phyloP scores from a whole-genome alignment of 371 early-diverging fungal genomes.

The Haplosporangium sp. region DNA sequence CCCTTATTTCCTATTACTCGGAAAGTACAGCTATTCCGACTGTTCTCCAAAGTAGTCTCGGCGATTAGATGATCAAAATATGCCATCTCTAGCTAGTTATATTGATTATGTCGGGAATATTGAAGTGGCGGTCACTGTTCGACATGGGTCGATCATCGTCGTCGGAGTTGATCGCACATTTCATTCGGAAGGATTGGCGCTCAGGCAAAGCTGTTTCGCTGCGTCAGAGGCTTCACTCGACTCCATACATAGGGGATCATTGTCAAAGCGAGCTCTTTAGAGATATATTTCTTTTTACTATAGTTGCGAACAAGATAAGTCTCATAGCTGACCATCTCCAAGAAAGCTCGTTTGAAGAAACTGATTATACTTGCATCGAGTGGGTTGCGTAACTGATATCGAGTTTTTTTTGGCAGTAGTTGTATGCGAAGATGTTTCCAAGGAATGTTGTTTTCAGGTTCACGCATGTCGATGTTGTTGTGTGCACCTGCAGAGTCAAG shows the following conservation, averaged over 20 bases:
- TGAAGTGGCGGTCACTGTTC: too few relatives aligned
- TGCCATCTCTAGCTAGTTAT: too few relatives aligned
- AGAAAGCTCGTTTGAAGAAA: conserved; percentile 6
- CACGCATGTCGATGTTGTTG: conserved; percentile 9
- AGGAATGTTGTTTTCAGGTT: not conserved
- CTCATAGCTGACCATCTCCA: conserved; percentile 7
- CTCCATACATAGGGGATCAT: conserved; percentile 12
- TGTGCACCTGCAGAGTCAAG: too few relatives aligned
- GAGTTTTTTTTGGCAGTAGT: conserved; percentile 8
- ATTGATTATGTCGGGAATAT: too few relatives aligned
- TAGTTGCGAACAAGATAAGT: conserved; percentile 2
- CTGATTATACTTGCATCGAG: conserved; percentile 9
- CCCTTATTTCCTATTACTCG: too few relatives aligned
- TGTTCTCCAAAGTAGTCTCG: too few relatives aligned
- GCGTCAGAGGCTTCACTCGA: not conserved
- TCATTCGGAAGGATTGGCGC: conserved; percentile 2
- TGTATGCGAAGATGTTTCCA: conserved; percentile 12
- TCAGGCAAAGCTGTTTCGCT: conserved; percentile 9
- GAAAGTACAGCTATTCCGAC: too few relatives aligned
- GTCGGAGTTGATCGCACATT: conserved; percentile 3
- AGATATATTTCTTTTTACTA: not conserved
- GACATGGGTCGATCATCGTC: too few relatives aligned
- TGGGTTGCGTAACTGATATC: conserved; percentile 6
- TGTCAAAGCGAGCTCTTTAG: conserved; percentile 5
- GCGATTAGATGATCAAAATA: too few relatives aligned